Evolutionary conservation across 306 rosid species (phyloP).

Genomic region (Inga laurina): DNA sequence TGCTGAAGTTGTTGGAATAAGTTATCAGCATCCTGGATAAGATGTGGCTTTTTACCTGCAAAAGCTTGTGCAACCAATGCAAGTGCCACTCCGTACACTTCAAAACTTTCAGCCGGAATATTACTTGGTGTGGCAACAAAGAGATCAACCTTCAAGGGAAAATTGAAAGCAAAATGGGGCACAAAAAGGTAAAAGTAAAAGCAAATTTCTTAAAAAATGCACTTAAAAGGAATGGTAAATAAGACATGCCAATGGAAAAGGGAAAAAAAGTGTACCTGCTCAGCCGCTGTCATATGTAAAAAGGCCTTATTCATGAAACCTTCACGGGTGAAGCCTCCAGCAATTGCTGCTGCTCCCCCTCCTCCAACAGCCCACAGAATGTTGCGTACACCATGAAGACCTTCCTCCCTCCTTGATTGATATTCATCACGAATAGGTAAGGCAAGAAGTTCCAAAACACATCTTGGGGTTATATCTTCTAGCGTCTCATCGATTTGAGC

Average conservation of each 20-base stretch:
- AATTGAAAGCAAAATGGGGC: neutral
- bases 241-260: neutral
- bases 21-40: slow-evolving; percentile 86
- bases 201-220: neutral
- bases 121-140: slow-evolving; percentile 92
- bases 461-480: slow-evolving; percentile 88
- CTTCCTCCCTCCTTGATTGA: slow-evolving; percentile 73
- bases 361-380: slow-evolving; percentile 97
- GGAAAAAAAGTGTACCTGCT: slow-evolving; percentile 59
- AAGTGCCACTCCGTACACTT: slow-evolving; percentile 95
- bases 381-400: slow-evolving; percentile 88
- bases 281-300: slow-evolving; percentile 85
- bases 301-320: slow-evolving; percentile 86
- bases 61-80: slow-evolving; percentile 94
- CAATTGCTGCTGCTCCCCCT: slow-evolving; percentile 96
- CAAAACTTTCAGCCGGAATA: slow-evolving; percentile 96
- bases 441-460: slow-evolving; percentile 90
- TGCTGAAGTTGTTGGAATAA: slow-evolving; percentile 95
- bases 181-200: neutral
- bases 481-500: slow-evolving; percentile 94
- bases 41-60: slow-evolving; percentile 86
- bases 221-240: neutral
- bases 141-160: slow-evolving; percentile 76
- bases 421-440: slow-evolving; percentile 70
- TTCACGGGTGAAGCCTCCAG: slow-evolving; percentile 92